Evolutionary conservation across 768 basidiomycete species (phyloP).

Genomic region (Crepidotus variabilis): DNA sequence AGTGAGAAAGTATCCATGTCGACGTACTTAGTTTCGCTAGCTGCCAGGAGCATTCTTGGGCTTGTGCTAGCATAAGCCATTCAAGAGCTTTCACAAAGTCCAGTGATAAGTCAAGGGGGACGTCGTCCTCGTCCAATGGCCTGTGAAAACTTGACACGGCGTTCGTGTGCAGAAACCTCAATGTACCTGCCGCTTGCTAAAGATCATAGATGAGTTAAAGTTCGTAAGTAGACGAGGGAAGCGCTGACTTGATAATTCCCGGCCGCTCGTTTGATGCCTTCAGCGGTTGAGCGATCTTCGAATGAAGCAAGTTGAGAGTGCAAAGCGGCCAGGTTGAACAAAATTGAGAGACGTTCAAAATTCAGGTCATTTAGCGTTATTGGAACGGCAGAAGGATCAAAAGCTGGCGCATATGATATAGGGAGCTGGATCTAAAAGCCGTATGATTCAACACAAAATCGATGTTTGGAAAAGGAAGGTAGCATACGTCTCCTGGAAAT

Average conservation of each 20-base stretch:
- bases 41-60: conserved; percentile 97
- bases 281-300: conserved; percentile 64
- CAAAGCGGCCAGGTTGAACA: conserved; percentile 88
- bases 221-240: neutral
- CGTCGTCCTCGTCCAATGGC: conserved; percentile 46
- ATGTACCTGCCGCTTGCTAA: conserved; percentile 66
- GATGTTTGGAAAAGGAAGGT: conserved; percentile 2
- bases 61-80: conserved; percentile 84
- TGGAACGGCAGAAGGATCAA: conserved; percentile 53
- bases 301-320: conserved; percentile 74
- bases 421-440: conserved; percentile 58
- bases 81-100: conserved; percentile 62
- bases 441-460: neutral
- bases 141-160: conserved; percentile 50
- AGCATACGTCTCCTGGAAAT: conserved; percentile 70
- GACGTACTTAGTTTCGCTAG: conserved; percentile 75
- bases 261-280: conserved; percentile 83
- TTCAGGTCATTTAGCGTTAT: conserved; percentile 68
- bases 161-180: conserved; percentile 56
- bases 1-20: conserved; percentile 1
- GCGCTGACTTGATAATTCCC: conserved; percentile 71
- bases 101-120: conserved; percentile 62
- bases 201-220: conserved; percentile 5
- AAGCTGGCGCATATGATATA: conserved; percentile 72
- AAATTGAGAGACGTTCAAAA: conserved; percentile 73